A percentile compares a stretch with the other conserved stretches of the same genome.
phyloP scores from a whole-genome alignment of 1,139 yeast genomes.

The Magnusiomyces fungicola region DNA sequence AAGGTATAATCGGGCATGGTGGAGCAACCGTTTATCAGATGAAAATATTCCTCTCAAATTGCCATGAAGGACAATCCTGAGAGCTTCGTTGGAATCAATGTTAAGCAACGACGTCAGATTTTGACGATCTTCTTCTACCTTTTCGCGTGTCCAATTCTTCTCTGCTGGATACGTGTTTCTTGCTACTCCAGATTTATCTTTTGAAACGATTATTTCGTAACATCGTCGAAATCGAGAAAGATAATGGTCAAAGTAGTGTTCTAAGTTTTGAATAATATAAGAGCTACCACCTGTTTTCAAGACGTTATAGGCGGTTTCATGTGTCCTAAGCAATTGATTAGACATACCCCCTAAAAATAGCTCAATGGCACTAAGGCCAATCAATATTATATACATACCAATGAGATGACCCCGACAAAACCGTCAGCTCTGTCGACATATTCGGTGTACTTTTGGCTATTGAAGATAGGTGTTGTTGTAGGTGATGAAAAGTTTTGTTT shows the following conservation, averaged over 20 bases:
- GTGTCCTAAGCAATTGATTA: slow-evolving; percentile 18
- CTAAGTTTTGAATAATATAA: slow-evolving; percentile 20
- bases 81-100: slow-evolving; percentile 21
- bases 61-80: slow-evolving; percentile 21
- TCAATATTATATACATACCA: slow-evolving; percentile 17
- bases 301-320: slow-evolving; percentile 26
- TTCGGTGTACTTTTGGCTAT: background rate
- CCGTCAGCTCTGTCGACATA: slow-evolving; percentile 5
- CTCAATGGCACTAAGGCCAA: too few relatives aligned
- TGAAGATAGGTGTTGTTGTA: background rate
- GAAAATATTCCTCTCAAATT: slow-evolving; percentile 20
- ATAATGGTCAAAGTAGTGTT: slow-evolving; percentile 18
- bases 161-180: slow-evolving; percentile 11
- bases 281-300: slow-evolving; percentile 16
- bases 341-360: too few relatives aligned
- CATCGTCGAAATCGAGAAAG: slow-evolving; percentile 20
- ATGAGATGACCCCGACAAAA: slow-evolving; percentile 11
- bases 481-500: slow-evolving; percentile 1
- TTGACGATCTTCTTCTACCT: slow-evolving; percentile 18
- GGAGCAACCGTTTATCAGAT: slow-evolving; percentile 17
- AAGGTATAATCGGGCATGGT: slow-evolving; percentile 21
- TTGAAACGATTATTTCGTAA: slow-evolving; percentile 17
- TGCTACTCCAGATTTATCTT: slow-evolving; percentile 12
- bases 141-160: slow-evolving; percentile 19
- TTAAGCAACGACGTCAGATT: slow-evolving; percentile 20